These are phyloP conservation scores for Saksenaea oblongispora DNA, from an alignment of 371 early-diverging fungal genomes.

Conservation along the genomic window DNA sequence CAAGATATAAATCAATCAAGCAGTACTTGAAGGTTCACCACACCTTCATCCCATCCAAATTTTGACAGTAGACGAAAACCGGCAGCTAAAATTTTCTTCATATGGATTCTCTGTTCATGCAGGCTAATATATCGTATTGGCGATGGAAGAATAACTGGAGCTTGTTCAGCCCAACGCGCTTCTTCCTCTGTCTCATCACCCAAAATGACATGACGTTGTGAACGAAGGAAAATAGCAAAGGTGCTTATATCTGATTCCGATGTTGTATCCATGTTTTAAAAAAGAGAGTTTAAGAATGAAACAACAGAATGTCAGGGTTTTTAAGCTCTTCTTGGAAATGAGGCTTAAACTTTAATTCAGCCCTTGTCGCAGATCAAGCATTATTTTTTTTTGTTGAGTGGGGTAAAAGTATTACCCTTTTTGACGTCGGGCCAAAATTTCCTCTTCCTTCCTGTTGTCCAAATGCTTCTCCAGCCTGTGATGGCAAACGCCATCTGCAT, in stretches of 20 bases:
- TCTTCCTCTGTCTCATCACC: slow-evolving; percentile 52
- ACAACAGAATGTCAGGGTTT: background rate
- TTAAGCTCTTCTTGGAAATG: background rate
- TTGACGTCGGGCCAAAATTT: background rate
- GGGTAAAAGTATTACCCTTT: no score
- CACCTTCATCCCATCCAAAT: slow-evolving; percentile 58
- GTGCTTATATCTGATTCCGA: background rate
- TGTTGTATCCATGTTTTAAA: background rate
- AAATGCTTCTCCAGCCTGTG: slow-evolving; percentile 7
- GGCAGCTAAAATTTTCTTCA: slow-evolving; percentile 60
- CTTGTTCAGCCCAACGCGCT: slow-evolving; percentile 41
- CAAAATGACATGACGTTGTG: slow-evolving; percentile 36
- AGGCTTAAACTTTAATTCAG: background rate
- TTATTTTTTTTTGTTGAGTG: background rate
- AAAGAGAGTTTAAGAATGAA: background rate
- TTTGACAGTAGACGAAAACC: slow-evolving; percentile 60
- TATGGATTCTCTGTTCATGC: slow-evolving; percentile 54
- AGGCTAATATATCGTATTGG: slow-evolving; percentile 26
- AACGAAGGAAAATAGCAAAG: slow-evolving; percentile 28
- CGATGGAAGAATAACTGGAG: slow-evolving; percentile 38
- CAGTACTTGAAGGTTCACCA: background rate
- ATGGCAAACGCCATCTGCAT: slow-evolving; percentile 39
- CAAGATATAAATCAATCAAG: background rate
- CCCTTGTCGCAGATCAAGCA: background rate
- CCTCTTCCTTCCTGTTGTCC: background rate